These are phyloP conservation scores for Exophiala aquamarina DNA, from an alignment of 2,329 filamentous ascomycete genomes.

Conservation along the genomic window DNA sequence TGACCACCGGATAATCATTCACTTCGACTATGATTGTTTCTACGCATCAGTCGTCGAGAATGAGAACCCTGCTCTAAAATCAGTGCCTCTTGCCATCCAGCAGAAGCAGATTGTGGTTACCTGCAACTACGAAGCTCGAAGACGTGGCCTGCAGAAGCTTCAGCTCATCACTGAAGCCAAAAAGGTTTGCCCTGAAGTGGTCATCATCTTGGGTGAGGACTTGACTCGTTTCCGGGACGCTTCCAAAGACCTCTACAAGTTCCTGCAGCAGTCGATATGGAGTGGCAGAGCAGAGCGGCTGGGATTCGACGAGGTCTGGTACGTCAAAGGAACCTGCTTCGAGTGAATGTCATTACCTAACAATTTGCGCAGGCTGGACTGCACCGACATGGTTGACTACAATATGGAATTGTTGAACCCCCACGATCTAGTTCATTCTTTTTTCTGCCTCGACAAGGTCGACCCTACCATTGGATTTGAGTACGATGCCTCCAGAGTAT, in stretches of 20 bases:
- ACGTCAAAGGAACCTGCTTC: slow-evolving; percentile 29
- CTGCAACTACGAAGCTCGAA: slow-evolving; percentile 88
- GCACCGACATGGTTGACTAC: slow-evolving; percentile 82
- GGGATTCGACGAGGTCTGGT: slow-evolving; percentile 87
- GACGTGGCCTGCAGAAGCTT: slow-evolving; percentile 67
- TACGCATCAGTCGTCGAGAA: slow-evolving; percentile 90
- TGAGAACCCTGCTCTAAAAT: slow-evolving; percentile 70
- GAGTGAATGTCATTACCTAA: slow-evolving; percentile 7
- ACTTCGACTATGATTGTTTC: slow-evolving; percentile 77
- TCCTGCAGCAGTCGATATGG: slow-evolving; percentile 75
- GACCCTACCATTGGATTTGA: slow-evolving; percentile 79
- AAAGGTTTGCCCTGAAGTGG: slow-evolving; percentile 75
- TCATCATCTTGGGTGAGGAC: slow-evolving; percentile 85
- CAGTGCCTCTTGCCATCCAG: slow-evolving; percentile 76
- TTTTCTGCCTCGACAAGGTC: slow-evolving; percentile 71
- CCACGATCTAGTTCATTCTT: slow-evolving; percentile 65
- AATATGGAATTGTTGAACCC: slow-evolving; percentile 71
- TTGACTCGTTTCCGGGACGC: slow-evolving; percentile 80
- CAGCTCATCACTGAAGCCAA: slow-evolving; percentile 82
- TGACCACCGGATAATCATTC: slow-evolving; percentile 70
- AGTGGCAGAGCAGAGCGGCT: slow-evolving; percentile 74
- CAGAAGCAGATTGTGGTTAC: slow-evolving; percentile 93
- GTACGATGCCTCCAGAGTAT: slow-evolving; percentile 70
- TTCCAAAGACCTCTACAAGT: slow-evolving; percentile 76
- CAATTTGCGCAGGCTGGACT: slow-evolving; percentile 61